Base-by-base conservation (phyloP, 225 moss, liverwort and hornwort genomes). In the Climacium dendroides region DNA sequence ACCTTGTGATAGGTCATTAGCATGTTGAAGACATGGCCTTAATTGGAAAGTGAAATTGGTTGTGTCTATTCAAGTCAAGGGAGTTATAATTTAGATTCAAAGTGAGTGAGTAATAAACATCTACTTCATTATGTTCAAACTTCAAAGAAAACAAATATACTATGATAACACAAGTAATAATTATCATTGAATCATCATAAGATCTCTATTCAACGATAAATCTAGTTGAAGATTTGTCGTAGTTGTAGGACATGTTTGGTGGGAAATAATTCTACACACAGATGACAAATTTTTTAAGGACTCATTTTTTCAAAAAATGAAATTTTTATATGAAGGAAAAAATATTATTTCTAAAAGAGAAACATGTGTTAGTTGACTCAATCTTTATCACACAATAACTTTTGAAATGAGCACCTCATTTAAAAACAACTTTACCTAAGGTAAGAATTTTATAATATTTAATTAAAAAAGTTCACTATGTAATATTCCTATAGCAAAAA, bases 211-310 rank as follows among this genome's bases (percentile, higher is more conserved):
- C 22, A 22, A 75, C 8, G 52, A 52, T 8, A 52, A n/a, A 34
- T 75, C 19, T 13, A 50, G 19, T 0, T 20, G 1, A 72, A 48
- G 13, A 50, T 1, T 50, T 34, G 20, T 0, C 2, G 1, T 73
- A 30, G 18, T 53, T 52, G 5, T 34, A 13, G 5, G 13, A 3
- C 1, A 30, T 0, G 22, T 75, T 47, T 23, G 4, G 5, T 35
- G 1, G 4, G 1, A 76, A 52, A 23, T 0, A 22, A 3, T 8
- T 53, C 0, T 5, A 3, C 5, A 22, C 34, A 30, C 7, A 32
- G 1, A 6, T 47, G 18, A 12, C 3, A 7, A 29, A 11, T 1
- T 30, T 16, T 29, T 47, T 6, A 2, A 0, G 0, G 9, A 19
- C 11, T 11, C 2, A 1, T 16, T 41, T 26, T 74, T 30, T 30